phyloP scores from a whole-genome alignment of 2,329 filamentous ascomycete genomes.

The Neopestalotiopsis clavispora region DNA sequence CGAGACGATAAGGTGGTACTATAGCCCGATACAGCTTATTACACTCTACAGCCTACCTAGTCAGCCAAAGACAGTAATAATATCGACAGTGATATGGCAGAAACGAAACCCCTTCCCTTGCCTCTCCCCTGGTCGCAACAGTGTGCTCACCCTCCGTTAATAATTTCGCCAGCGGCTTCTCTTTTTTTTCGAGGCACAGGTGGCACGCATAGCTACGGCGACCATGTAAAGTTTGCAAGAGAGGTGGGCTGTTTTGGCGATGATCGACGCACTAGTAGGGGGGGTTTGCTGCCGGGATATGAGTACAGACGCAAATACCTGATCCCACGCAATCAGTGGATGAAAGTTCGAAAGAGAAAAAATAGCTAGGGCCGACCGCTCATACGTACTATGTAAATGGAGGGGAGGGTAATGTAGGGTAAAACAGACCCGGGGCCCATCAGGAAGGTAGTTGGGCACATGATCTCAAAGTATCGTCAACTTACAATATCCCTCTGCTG shows the following conservation, averaged over 20 bases:
- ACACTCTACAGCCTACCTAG: background rate
- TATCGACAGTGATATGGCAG: background rate
- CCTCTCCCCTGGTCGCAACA: background rate
- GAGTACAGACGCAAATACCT: conserved; percentile 1
- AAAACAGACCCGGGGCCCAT: background rate
- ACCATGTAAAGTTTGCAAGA: background rate
- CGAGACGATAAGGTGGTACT: no score
- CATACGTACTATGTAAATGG: no score
- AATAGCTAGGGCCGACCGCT: background rate
- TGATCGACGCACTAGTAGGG: background rate
- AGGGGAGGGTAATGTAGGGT: background rate
- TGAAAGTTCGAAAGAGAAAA: background rate
- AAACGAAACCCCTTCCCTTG: background rate
- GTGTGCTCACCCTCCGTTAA: background rate
- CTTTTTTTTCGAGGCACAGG: background rate
- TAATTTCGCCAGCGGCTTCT: background rate
- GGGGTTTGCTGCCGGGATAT: background rate
- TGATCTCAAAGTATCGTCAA: background rate
- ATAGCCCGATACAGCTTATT: background rate
- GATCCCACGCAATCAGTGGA: conserved; percentile 1
- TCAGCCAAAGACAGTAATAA: background rate
- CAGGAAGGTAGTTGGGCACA: background rate
- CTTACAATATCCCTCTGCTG: background rate
- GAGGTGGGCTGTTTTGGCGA: background rate
- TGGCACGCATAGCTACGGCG: background rate